Evolutionary conservation across 305 asterid genomes (phyloP).

Genomic region (Ajuga reptans): DNA sequence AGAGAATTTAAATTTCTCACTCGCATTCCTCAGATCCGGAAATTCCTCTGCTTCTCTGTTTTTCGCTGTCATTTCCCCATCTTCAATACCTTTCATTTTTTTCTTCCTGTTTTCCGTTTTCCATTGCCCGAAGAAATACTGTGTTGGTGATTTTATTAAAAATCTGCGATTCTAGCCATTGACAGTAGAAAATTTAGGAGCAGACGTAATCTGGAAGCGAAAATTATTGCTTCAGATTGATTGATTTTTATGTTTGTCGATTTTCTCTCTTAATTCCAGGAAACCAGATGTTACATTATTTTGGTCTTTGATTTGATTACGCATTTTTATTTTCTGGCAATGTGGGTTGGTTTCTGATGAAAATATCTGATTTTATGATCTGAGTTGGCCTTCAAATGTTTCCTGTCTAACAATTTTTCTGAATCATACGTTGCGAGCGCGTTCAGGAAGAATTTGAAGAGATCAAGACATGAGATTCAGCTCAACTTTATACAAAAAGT

Average conservation of each 20-base stretch:
- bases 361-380: conserved; percentile 31
- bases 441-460: conserved; percentile 9
- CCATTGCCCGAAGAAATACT: neutral
- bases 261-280: conserved; percentile 13
- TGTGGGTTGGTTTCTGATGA: conserved; percentile 40
- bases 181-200: conserved; percentile 23
- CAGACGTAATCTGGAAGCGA: conserved; percentile 9
- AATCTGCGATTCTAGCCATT: conserved; percentile 20
- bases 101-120: neutral
- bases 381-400: conserved; percentile 17
- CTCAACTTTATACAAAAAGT: conserved; percentile 2
- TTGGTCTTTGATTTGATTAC: neutral
- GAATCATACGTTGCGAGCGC: conserved; percentile 2
- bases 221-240: conserved; percentile 18
- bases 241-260: conserved; percentile 22
- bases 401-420: conserved; percentile 1
- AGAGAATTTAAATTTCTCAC: conserved; percentile 14
- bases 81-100: neutral
- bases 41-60: conserved; percentile 28
- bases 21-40: conserved; percentile 50
- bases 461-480: conserved; percentile 21
- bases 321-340: conserved; percentile 33
- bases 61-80: neutral
- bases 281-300: neutral
- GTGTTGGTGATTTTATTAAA: conserved; percentile 17